phyloP scores from a whole-genome alignment of 139 green algal genomes.

The Chlorokybus atmophyticus region DNA sequence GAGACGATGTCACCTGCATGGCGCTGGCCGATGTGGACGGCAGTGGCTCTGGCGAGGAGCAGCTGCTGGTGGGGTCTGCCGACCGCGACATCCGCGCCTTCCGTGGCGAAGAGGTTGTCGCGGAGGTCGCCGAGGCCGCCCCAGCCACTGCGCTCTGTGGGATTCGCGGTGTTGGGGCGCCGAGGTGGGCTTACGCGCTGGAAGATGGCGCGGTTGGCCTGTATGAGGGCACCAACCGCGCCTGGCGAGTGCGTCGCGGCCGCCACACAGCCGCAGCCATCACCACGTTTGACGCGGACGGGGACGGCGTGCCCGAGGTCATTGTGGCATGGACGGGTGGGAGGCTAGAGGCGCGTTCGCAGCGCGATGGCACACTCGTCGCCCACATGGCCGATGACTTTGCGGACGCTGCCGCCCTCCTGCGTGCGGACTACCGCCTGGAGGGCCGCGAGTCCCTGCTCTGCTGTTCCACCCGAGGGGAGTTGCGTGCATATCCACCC shows the following conservation, averaged over 20 bases:
- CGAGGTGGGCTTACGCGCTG: slow-evolving; percentile 51
- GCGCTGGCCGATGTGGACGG: slow-evolving; percentile 42
- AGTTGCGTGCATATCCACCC: slow-evolving; percentile 44
- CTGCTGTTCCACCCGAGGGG: slow-evolving; percentile 3
- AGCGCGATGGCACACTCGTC: too few relatives aligned
- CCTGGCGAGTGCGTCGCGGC: slow-evolving; percentile 68
- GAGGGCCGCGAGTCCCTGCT: slow-evolving; percentile 35
- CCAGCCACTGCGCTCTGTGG: slow-evolving; percentile 35
- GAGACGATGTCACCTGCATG: slow-evolving; percentile 47
- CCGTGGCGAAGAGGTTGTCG: slow-evolving; percentile 41
- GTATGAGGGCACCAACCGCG: too few relatives aligned
- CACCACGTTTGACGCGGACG: slow-evolving; percentile 45
- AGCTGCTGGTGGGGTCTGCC: slow-evolving; percentile 51
- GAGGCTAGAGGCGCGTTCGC: too few relatives aligned
- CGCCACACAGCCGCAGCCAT: slow-evolving; percentile 30
- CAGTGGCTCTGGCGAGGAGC: slow-evolving; percentile 40
- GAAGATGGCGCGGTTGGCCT: slow-evolving; percentile 51
- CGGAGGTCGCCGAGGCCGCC: slow-evolving; percentile 49
- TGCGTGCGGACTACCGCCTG: slow-evolving; percentile 46
- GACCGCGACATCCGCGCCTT: slow-evolving; percentile 58
- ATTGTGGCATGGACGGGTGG: slow-evolving; percentile 67
- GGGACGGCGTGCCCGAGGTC: slow-evolving; percentile 46
- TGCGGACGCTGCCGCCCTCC: slow-evolving; percentile 35
- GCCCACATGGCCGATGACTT: too few relatives aligned
- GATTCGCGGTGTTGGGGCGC: slow-evolving; percentile 20